Base-by-base conservation (phyloP, 1,139 yeast species). In the Meyerozyma carpophila region DNA sequence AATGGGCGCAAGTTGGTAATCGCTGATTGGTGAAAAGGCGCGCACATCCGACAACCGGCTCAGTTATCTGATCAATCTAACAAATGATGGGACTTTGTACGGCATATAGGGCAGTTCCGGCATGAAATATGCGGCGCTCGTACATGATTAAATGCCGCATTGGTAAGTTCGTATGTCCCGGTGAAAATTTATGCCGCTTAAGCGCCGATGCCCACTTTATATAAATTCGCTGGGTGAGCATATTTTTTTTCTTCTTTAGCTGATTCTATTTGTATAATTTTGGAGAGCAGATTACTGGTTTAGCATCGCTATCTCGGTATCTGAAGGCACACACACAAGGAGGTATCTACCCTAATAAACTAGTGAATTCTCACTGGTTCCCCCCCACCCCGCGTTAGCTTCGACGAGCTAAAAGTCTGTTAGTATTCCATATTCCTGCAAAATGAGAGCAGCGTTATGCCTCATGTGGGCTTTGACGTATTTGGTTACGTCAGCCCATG, bases 401-500 rank as follows among this genome's bases (percentile, higher is more conserved):
- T 21, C 8, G 4, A 21, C 6, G 24, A 21, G 24, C 24, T 21
- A 21, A 5, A 21, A 21, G 24, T 6, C 14, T 13, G 34, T 13
- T 14, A 31, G 10, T 31, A 6, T 27, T 11, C 29, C 29, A 27
- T 10, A n/a, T 27, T 27, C 16, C 34, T 13, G 10, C 34, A 34
- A 9, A 3, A 34, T 34, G 37, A 34, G 37, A 34, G 26, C 37
- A 8, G 25, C 16, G 5, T 34, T 20, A 4, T 18, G 26, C 16
- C 37, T 34, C 26, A 18, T 34, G n/a, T 18, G 13, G 26, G 37
- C 37, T 4, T 18, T 34, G 37, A 34, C 37, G 26, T 34, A 34
- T 34, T 18, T 21, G 26, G 37, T 34, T 20, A 34, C 37, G 37
- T 18, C 37, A 11, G 60, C 52, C 32, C 44, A 50, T 21, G 88